Evolutionary conservation across 306 rosid species (phyloP).

Genomic region (Ormosia semicastrata): DNA sequence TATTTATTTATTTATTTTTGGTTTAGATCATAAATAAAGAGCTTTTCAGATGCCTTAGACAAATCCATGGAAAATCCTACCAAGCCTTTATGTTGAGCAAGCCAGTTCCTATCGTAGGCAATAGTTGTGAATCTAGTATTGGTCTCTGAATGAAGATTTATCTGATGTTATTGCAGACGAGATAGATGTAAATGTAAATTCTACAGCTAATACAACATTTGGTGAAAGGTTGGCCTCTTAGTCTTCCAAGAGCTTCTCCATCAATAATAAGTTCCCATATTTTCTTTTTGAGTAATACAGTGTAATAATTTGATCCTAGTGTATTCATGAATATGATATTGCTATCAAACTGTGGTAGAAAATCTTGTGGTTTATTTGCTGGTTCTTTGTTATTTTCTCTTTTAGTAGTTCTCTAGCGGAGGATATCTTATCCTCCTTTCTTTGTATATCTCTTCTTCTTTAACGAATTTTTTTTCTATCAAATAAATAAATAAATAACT

Average conservation of each 20-base stretch:
- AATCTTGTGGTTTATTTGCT: too few species aligned
- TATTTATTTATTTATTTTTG: not conserved
- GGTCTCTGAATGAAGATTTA: conserved; percentile 41
- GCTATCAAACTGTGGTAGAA: too few species aligned
- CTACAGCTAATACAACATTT: conserved; percentile 71
- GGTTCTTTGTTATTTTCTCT: too few species aligned
- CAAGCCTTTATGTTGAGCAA: conserved; percentile 63
- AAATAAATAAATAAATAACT: not conserved
- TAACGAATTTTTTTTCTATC: too few species aligned
- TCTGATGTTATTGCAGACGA: conserved; percentile 17
- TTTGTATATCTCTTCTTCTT: too few species aligned
- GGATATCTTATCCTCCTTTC: too few species aligned
- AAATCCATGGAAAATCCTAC: conserved; percentile 58
- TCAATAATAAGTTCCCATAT: not conserved
- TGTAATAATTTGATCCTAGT: not conserved
- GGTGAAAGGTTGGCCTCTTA: conserved; percentile 51
- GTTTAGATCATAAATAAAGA: conserved; percentile 58
- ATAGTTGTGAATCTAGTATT: conserved; percentile 56
- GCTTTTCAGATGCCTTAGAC: conserved; percentile 58
- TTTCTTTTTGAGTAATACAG: not conserved
- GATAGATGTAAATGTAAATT: conserved; percentile 47
- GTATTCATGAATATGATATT: conserved; percentile 44
- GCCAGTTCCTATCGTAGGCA: conserved; percentile 60
- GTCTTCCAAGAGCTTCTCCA: not conserved
- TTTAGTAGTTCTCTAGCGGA: too few species aligned